Evolutionary conservation across 2,329 filamentous ascomycete genomes (phyloP), one percentile per base, ranked within the genome.

Genomic region (Venturia aucupariae): DNA sequence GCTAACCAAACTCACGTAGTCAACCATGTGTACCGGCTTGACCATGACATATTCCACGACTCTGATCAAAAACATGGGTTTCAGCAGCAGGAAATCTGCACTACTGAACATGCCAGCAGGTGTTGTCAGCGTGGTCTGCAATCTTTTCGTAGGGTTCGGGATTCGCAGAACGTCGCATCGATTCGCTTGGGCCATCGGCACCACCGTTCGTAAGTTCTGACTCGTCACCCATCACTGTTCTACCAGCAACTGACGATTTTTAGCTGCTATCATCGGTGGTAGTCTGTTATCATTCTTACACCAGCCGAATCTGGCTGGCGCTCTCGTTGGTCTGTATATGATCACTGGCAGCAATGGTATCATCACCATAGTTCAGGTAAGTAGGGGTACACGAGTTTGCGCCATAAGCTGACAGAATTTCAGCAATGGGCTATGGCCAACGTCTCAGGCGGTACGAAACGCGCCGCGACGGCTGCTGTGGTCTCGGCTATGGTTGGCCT

Each of bases 241-340:
- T 2, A 44, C 6, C 6, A 42, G 27, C 13, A 46, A 32, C 41
- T 35, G 60, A 32, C 13, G 19, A 62, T 42, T 13, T 5, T 46
- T 62, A 32, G 32, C 41, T 19, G 89, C 92, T 60, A 86, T 86
- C 0, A 89, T 89, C 0, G 91, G 86, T 70, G 83, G 81, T 3
- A 83, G 90, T 73, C 90, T 92, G 69, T 91, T 89, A 88, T 63
- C 61, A 35, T 63, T 63, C 44, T 32, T 55, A 35, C 41, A n/a
- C 4, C 44, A 63, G 32, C 44, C 42, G n/a, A 63, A 63, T 32
- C 17, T 39, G 22, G 1, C 30, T 39, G 61, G 61, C 17, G 7
- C 24, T 27, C 46, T 63, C 17, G 30, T 55, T 17, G 61, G 61
- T 39, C 17, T 63, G 19, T 63, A 63, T 44, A 51, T 63, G 42